Percentiles rank a stretch among this genome's conserved stretches.
Conservation (phyloP, 1,139 yeast species). For the Lodderomyces jiufengensis region DNA sequence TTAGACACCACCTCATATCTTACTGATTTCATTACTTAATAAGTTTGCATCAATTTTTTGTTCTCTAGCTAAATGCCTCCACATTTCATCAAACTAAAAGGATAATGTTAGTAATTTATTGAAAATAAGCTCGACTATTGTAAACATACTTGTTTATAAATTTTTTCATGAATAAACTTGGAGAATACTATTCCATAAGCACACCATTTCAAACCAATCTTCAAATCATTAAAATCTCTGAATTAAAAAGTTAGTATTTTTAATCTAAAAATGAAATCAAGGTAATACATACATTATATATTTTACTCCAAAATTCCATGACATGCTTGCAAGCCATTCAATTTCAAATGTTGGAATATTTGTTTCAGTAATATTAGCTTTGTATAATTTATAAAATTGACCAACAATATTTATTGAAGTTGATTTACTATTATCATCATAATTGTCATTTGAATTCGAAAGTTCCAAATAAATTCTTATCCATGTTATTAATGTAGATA, state of each 20-base stretch:
- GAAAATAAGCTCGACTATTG: no score
- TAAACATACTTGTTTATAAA: slow-evolving; percentile 11
- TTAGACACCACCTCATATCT: no score
- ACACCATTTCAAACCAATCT: slow-evolving; percentile 9
- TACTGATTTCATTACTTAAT: slow-evolving; percentile 7
- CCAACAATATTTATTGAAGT: slow-evolving; percentile 3
- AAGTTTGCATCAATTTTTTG: slow-evolving; percentile 6
- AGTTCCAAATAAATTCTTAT: slow-evolving; percentile 6
- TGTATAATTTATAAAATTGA: slow-evolving; percentile 7
- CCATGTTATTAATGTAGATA: slow-evolving; percentile 8
- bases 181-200: slow-evolving; percentile 10
- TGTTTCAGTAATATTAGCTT: slow-evolving; percentile 4
- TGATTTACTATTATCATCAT: slow-evolving; percentile 3
- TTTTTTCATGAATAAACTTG: slow-evolving; percentile 13
- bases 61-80: slow-evolving; percentile 10
- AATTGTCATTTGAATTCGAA: not conserved
- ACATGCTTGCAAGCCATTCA: slow-evolving; percentile 20
- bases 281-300: slow-evolving; percentile 10
- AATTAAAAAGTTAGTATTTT: slow-evolving; percentile 5
- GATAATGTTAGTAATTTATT: slow-evolving; percentile 7
- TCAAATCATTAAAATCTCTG: slow-evolving; percentile 8
- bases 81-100: slow-evolving; percentile 9
- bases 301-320: slow-evolving; percentile 20
- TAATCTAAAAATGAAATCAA: not conserved
- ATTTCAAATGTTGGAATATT: slow-evolving; percentile 15